Conservation (phyloP, 164 flowering plant species). For the Chimonanthus salicifolius region DNA sequence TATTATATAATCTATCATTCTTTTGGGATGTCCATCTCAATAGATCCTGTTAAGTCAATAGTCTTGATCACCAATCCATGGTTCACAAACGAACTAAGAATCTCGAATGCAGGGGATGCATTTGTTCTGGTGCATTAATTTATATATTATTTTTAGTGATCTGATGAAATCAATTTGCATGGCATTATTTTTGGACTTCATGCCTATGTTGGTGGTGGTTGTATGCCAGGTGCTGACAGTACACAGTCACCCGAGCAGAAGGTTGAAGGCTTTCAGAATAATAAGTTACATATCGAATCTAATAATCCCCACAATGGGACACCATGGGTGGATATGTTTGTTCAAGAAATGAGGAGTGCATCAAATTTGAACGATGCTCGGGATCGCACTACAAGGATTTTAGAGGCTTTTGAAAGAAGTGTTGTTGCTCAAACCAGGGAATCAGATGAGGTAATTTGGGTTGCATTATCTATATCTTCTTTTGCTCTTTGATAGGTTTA, state of each 20-base stretch:
- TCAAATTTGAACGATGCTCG: slow-evolving; percentile 32
- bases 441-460: slow-evolving; percentile 15
- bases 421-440: slow-evolving; percentile 14
- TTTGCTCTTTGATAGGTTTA: neutral
- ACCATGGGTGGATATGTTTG: slow-evolving; percentile 28
- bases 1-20: too few relatives aligned
- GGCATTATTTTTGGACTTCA: neutral
- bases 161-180: neutral
- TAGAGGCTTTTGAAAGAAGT: slow-evolving; percentile 35
- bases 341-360: slow-evolving; percentile 35
- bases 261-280: slow-evolving; percentile 17
- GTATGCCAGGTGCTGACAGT: slow-evolving; percentile 12
- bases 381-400: slow-evolving; percentile 33
- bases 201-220: neutral
- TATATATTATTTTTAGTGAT: neutral
- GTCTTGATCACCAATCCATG: neutral
- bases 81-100: neutral
- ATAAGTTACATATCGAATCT: slow-evolving; percentile 11
- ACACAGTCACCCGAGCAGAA: slow-evolving; percentile 18
- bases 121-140: too few relatives aligned
- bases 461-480: neutral
- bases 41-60: neutral
- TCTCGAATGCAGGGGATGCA: neutral
- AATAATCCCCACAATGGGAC: slow-evolving; percentile 14
- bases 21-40: neutral